phyloP scores from a whole-genome alignment of 2,329 filamentous ascomycete genomes.

The Diplodia mutila region DNA sequence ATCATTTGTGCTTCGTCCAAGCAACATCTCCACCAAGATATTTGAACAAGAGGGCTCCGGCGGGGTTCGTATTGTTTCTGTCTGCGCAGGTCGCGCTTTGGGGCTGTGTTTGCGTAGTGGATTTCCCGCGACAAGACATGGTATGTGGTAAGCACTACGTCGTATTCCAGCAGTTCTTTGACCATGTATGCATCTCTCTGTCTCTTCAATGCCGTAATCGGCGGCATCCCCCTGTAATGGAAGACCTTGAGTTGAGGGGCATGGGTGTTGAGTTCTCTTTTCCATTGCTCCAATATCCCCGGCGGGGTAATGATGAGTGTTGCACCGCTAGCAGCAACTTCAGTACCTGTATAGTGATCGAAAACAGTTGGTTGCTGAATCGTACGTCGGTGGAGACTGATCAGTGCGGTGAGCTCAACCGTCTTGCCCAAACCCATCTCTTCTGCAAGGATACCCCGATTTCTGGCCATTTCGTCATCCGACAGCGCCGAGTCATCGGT shows the following conservation, averaged over 20 bases:
- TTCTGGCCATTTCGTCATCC: constrained; percentile 46
- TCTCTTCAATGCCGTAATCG: constrained; percentile 33
- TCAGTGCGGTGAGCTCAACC: constrained; percentile 71
- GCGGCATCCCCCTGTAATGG: constrained; percentile 59
- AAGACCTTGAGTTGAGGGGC: constrained; percentile 60
- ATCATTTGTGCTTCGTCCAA: constrained; percentile 86
- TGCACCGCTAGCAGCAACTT: constrained; percentile 57
- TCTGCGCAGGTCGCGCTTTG: constrained; percentile 69
- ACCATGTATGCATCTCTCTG: constrained; percentile 46
- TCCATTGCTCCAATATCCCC: constrained; percentile 67
- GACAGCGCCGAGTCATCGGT: constrained; percentile 52
- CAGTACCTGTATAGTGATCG: constrained; percentile 48
- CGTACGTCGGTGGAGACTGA: constrained; percentile 63
- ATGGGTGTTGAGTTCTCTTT: constrained; percentile 61
- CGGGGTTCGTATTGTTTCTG: constrained; percentile 67
- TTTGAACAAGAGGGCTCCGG: constrained; percentile 75
- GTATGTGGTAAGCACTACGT: constrained; percentile 67
- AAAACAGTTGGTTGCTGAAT: constrained; percentile 31
- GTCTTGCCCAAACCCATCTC: constrained; percentile 87
- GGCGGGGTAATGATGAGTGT: constrained; percentile 67
- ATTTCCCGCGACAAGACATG: constrained; percentile 77
- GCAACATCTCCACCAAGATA: constrained; percentile 85
- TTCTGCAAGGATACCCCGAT: constrained; percentile 72
- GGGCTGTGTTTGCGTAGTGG: constrained; percentile 72
- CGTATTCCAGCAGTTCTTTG: constrained; percentile 53